Evolutionary conservation across 306 rosid genomes (phyloP), one percentile per base, ranked within the genome.

Genomic region (Ormosia emarginata): DNA sequence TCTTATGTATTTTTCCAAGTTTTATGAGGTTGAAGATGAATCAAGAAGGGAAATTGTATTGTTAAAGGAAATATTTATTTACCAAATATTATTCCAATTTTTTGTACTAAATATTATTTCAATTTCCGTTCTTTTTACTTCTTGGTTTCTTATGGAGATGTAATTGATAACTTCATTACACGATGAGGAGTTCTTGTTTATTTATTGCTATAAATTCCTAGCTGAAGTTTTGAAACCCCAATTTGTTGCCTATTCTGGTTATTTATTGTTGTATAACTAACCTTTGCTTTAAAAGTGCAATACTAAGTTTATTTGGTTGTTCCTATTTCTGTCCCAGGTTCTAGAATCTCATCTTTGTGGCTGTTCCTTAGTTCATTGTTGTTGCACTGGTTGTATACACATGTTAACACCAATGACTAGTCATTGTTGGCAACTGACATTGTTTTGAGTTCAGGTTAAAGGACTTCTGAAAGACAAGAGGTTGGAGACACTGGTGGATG

Each of bases 401-500:
- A 24, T 24, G 24, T 24, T 24, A 24, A 24, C 24, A 24, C 24
- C 24, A 24, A 24, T 24, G 24, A 24, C 30, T 24, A 24, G 24
- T 3, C 12, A 7, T 52, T 83, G 49, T 47, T 52, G 49, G 3
- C 36, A 56, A 68, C 71, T 78, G 77, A 78, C 78, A 30, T 84
- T 71, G 37, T 49, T 14, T 32, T 79, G 77, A 57, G 63, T 75
- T 46, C 85, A 95, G 98, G 99, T 93, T 79, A 93, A 95, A 89
- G 93, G 98, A 63, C 92, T 90, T 43, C 78, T 92, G 52, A 87
- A 88, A 78, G 94, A 95, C 85, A 92, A 89, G 78, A 90, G 53
- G 82, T 81, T 91, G 89, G 96, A 93, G 76, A 87, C 88, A 15
- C 73, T 95, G 59, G 97, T 95, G 0, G 99, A 95, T 83, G 81